phyloP scores from a whole-genome alignment of 2,329 filamentous ascomycete species.

The Scedosporium minutisporum region DNA sequence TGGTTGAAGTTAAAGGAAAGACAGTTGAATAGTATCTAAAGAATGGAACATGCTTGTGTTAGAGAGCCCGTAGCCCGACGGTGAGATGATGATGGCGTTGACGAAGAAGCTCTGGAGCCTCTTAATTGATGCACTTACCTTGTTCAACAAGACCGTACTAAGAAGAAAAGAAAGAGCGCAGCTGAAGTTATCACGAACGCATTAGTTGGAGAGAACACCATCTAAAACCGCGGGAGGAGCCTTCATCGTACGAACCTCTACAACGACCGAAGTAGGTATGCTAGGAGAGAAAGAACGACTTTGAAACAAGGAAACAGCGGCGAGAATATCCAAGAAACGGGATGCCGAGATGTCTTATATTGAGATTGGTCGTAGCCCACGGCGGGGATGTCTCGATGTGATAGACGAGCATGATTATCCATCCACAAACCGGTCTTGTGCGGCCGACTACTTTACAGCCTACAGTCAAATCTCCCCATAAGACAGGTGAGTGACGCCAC shows the following conservation, averaged over 20 bases:
- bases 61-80: background rate
- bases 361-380: background rate
- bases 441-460: too few species aligned
- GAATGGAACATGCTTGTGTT: background rate
- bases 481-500: too few species aligned
- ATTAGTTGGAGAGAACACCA: background rate
- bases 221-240: background rate
- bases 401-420: background rate
- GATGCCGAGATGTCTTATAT: constrained; percentile 3
- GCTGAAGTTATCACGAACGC: background rate
- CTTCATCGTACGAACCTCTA: constrained; percentile 1
- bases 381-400: background rate
- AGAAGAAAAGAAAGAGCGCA: background rate
- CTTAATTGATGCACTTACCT: background rate
- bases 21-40: background rate
- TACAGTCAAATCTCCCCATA: too few species aligned
- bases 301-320: background rate
- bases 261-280: background rate
- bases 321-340: background rate
- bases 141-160: constrained; percentile 2
- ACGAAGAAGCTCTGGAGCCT: background rate
- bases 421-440: background rate
- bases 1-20: background rate
- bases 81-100: background rate
- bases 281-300: background rate